A percentile compares a stretch with the other conserved stretches of the same genome.
These are phyloP conservation scores for Gossypium stocksii DNA, from an alignment of 345 rosid genomes.

Conservation along the genomic window DNA sequence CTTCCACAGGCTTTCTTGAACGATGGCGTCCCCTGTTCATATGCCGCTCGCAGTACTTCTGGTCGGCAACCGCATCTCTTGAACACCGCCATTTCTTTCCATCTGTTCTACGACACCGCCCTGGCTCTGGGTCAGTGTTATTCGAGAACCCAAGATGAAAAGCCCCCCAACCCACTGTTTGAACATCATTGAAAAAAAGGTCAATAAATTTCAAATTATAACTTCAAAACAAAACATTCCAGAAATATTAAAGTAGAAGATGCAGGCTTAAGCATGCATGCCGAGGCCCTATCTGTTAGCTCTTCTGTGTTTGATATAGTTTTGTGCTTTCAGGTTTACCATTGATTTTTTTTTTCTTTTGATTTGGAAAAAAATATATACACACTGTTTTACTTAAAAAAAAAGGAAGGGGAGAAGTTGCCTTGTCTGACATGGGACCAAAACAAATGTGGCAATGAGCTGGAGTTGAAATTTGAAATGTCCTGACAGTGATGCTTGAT, in stretches of 20 bases:
- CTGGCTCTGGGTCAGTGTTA: conserved; percentile 88
- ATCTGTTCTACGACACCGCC: conserved; percentile 95
- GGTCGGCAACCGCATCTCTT: conserved; percentile 84
- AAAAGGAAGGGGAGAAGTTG: background rate
- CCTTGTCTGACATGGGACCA: conserved; percentile 13
- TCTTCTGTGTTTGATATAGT: background rate
- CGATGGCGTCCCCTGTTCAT: conserved; percentile 99
- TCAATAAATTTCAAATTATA: background rate
- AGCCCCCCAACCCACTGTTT: conserved; percentile 67
- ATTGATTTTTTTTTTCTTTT: background rate
- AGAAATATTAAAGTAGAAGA: background rate
- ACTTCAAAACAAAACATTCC: background rate
- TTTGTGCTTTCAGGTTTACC: background rate
- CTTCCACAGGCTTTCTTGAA: conserved; percentile 99
- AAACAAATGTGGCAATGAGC: conserved; percentile 10
- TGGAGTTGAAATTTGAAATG: background rate
- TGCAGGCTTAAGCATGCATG: background rate
- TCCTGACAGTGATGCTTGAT: background rate
- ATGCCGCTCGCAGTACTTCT: conserved; percentile 95
- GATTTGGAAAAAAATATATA: background rate
- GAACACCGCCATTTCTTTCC: conserved; percentile 99
- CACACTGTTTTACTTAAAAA: background rate
- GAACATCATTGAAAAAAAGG: background rate
- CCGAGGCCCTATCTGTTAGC: background rate
- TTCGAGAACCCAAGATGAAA: conserved; percentile 80